Evolutionary conservation across 768 basidiomycete species (phyloP), one percentile per base, ranked within the genome.

Genomic region (Boletus coccyginus): DNA sequence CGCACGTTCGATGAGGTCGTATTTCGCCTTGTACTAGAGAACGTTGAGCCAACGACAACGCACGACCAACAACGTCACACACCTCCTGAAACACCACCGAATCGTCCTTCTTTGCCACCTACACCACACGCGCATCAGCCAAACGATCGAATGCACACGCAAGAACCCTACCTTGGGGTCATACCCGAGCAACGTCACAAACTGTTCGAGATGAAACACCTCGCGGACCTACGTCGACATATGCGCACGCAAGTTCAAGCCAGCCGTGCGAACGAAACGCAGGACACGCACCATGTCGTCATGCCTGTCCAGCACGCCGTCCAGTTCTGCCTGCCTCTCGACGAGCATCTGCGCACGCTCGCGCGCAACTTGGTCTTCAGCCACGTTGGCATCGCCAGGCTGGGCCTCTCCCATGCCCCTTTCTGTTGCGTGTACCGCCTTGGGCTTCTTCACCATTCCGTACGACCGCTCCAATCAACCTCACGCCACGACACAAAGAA

Each of bases 181-280:
- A 69, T 85, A 98, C 19, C 77, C 78, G 36, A 94, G 73, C 75
- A 96, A 78, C 27, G 81, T 85, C 3, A 84, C 81, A 67, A 89
- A 95, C 55, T 87, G 78, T 60, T 94, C 88, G 72, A 96, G 78
- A 66, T 98, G 94, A 71, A 95, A 98, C 56, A 83, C 77, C 71
- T 98, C 92, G 57, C 94, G 83, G 46, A 96, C 79, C 88, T 93
- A 58, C 41, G 21, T 42, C 14, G 55, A 46, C 27, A 41, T 52
- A 42, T 41, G 47, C 40, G 33, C 7, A 40, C 48, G 21, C 56
- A 42, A 46, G 38, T 21, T 27, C 42, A 19, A 17, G 5, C 31
- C 24, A 32, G 29, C 8, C 38, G n/a, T 17, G 19, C 32, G 17
- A 32, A 49, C 50, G 53, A 44, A 53, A 17, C 33, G 14, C 12